A percentile compares a stretch with the other conserved stretches of the same genome.
These are phyloP conservation scores for Puccinellia tenuiflora DNA, from an alignment of 176 grass and related monocot species.

Conservation along the genomic window DNA sequence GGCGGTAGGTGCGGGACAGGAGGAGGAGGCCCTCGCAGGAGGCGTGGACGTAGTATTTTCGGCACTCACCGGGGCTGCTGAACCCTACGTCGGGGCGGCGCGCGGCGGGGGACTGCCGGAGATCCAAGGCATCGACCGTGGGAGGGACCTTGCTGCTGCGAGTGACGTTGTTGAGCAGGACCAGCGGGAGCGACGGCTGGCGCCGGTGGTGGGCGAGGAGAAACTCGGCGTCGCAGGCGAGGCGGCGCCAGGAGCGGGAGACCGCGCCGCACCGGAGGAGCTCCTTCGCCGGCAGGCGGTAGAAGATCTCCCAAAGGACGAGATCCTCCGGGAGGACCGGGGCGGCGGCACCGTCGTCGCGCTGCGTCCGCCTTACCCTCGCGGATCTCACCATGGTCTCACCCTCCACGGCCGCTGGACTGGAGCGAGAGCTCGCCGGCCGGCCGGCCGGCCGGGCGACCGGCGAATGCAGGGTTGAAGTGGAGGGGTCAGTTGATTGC, in stretches of 20 bases:
- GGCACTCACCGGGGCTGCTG: neutral
- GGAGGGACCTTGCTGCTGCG: neutral
- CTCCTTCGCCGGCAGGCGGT: neutral
- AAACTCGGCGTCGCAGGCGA: neutral
- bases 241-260: neutral
- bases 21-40: conserved; percentile 19
- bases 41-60: neutral
- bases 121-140: neutral
- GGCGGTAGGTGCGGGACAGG: neutral
- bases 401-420: neutral
- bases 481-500: neutral
- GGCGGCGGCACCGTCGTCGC: too few species aligned
- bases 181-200: conserved; percentile 7
- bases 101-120: neutral
- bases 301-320: neutral
- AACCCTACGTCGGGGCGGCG: neutral
- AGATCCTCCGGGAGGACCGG: neutral
- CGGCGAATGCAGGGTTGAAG: neutral
- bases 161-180: neutral
- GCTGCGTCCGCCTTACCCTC: neutral
- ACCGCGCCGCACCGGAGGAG: neutral
- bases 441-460: too few species aligned
- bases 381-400: neutral
- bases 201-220: neutral
- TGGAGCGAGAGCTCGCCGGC: neutral